These are phyloP conservation scores for Fonsecaea pedrosoi DNA, from an alignment of 2,329 filamentous ascomycete genomes.

Conservation along the genomic window DNA sequence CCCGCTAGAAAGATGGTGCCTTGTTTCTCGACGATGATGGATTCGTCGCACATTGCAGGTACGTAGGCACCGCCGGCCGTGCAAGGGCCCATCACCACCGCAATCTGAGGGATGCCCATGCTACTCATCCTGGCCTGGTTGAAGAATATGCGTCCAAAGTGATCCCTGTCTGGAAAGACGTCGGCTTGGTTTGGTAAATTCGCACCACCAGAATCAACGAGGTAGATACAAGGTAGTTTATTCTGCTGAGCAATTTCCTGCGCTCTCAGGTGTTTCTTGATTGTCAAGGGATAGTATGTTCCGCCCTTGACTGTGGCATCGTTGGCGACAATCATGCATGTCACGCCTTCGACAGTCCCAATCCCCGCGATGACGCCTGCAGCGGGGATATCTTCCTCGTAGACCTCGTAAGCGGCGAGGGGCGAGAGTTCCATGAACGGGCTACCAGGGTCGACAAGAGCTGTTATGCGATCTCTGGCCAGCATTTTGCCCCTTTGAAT, in stretches of 20 bases:
- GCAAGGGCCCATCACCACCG: slow-evolving; percentile 96
- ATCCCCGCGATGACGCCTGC: slow-evolving; percentile 93
- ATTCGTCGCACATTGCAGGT: slow-evolving; percentile 96
- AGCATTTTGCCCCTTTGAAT: slow-evolving; percentile 91
- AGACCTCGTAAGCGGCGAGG: slow-evolving; percentile 85
- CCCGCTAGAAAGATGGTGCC: slow-evolving; percentile 98
- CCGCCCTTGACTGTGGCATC: slow-evolving; percentile 97
- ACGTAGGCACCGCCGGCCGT: slow-evolving; percentile 96
- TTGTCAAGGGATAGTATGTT: slow-evolving; percentile 95
- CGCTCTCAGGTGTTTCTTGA: slow-evolving; percentile 94
- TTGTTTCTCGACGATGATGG: slow-evolving; percentile 92
- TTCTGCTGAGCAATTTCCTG: slow-evolving; percentile 93
- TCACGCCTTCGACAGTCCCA: slow-evolving; percentile 86
- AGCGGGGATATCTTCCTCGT: slow-evolving; percentile 86
- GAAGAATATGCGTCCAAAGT: slow-evolving; percentile 97
- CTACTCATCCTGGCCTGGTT: slow-evolving; percentile 95
- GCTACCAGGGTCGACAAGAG: slow-evolving; percentile 85
- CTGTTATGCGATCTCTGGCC: slow-evolving; percentile 84
- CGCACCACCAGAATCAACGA: slow-evolving; percentile 93
- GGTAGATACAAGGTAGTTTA: slow-evolving; percentile 81
- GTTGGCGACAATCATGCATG: slow-evolving; percentile 92
- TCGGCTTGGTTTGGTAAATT: slow-evolving; percentile 95
- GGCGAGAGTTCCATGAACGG: slow-evolving; percentile 92
- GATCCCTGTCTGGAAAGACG: slow-evolving; percentile 92
- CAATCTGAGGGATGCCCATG: slow-evolving; percentile 86